Evolutionary conservation across 495 filamentous ascomycete species (phyloP), one percentile per base, ranked within the genome.

Genomic region (Ramalina peruviana): DNA sequence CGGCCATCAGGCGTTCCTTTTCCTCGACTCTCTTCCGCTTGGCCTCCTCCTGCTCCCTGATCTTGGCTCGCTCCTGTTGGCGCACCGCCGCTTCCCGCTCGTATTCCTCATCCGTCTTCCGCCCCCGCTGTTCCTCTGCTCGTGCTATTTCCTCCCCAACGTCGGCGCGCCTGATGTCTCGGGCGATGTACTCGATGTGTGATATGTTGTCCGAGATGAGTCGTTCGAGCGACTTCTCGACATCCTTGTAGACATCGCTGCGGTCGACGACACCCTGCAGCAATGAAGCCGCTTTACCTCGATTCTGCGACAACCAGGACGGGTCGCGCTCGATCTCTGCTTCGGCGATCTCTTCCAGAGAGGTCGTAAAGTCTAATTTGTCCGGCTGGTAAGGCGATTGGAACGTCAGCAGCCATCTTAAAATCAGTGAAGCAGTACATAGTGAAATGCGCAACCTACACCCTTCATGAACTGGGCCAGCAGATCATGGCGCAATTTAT

Each of bases 201-300:
- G 65, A 67, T 13, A 84, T 64, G 50, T 81, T 71, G 36, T 78
- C 68, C 50, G 82, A 75, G 42, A 90, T 80, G 44, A 90, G 71
- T 19, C 64, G 61, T 57, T 86, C 75, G 27, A 95, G 72, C 21
- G 79, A 73, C 1, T 69, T 67, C 52, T 86, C 76, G 4, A 82
- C 84, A 43, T 71, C 76, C 51, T 85, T 81, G 65, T 93, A 95
- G 39, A 92, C 77, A 47, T 83, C 82, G 46, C 77, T 81, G 40
- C 88, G 79, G 55, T 93, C 86, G 26, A 87, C 81, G 0, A 85
- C 86, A 40, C 88, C 88, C 62, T 94, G 86, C 43, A 95, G 83
- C 17, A 95, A 71, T 4, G 84, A 77, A 19, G 83, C 85, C 33
- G 87, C 85, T 66, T 90, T 88, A 19, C 79, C 71, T 6, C 85